phyloP scores from a whole-genome alignment of 78 protist species.

The Emiliania huxleyi region DNA sequence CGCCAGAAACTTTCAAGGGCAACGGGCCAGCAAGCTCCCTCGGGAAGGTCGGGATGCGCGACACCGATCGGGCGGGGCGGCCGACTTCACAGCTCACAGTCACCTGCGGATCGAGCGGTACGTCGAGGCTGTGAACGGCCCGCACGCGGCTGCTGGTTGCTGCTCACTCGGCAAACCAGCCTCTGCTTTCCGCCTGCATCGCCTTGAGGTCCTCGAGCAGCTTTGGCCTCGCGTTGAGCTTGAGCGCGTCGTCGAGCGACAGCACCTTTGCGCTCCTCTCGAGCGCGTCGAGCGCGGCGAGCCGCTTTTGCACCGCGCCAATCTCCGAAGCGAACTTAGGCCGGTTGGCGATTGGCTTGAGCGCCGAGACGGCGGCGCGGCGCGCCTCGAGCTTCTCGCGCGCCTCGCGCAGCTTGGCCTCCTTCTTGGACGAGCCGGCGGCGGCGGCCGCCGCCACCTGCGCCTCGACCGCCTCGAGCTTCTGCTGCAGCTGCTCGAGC shows the following conservation, averaged over 20 bases:
- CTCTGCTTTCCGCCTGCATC: background rate
- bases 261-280: background rate
- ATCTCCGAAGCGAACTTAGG: background rate
- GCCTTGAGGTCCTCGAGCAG: background rate
- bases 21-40: too few relatives aligned
- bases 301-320: background rate
- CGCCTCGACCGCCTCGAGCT: background rate
- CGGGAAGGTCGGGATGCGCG: too few relatives aligned
- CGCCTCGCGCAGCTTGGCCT: background rate
- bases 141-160: too few relatives aligned
- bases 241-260: background rate
- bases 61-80: too few relatives aligned
- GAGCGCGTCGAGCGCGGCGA: background rate
- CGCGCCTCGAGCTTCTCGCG: background rate
- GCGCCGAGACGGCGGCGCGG: background rate
- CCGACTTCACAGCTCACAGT: too few relatives aligned
- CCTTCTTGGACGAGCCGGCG: background rate
- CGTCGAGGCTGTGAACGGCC: too few relatives aligned
- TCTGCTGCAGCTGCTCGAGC: background rate
- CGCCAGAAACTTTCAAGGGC: too few relatives aligned
- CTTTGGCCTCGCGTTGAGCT: background rate
- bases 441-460: background rate
- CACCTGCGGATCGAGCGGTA: too few relatives aligned
- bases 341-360: background rate
- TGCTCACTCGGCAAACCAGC: background rate